These are phyloP conservation scores for Geranium rotundifolium DNA, from an alignment of 345 rosid species.

Conservation along the genomic window DNA sequence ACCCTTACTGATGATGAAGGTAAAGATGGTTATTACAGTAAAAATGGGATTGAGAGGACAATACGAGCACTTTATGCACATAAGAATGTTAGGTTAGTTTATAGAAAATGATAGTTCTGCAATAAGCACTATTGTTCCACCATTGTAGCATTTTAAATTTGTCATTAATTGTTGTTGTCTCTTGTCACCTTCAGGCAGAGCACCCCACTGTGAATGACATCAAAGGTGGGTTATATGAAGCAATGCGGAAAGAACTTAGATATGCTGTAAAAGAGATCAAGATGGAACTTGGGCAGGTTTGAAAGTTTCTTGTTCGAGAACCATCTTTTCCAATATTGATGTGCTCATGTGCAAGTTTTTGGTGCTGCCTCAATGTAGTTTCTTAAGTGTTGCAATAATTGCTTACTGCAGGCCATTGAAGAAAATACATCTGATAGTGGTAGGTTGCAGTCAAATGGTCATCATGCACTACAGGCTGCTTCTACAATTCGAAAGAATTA, in stretches of 20 bases:
- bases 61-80: slow-evolving; percentile 63
- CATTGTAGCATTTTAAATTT: too few relatives aligned
- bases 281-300: slow-evolving; percentile 54
- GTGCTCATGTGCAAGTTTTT: neutral
- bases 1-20: slow-evolving; percentile 83
- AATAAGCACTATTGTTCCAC: neutral
- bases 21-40: slow-evolving; percentile 30
- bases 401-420: neutral
- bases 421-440: slow-evolving; percentile 9
- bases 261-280: slow-evolving; percentile 62
- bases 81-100: slow-evolving; percentile 41
- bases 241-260: slow-evolving; percentile 59
- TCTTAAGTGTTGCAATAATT: too few relatives aligned
- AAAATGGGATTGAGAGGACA: slow-evolving; percentile 50
- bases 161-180: neutral
- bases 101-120: slow-evolving; percentile 4
- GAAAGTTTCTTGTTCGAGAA: slow-evolving; percentile 4
- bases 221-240: slow-evolving; percentile 41
- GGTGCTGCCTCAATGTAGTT: neutral
- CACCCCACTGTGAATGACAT: slow-evolving; percentile 36
- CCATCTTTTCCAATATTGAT: neutral
- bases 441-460: slow-evolving; percentile 22
- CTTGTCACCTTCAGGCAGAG: slow-evolving; percentile 25
- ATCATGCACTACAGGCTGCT: slow-evolving; percentile 30
- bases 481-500: slow-evolving; percentile 38